phyloP scores from a whole-genome alignment of 1,139 yeast species.

The Geotrichum europaeum region DNA sequence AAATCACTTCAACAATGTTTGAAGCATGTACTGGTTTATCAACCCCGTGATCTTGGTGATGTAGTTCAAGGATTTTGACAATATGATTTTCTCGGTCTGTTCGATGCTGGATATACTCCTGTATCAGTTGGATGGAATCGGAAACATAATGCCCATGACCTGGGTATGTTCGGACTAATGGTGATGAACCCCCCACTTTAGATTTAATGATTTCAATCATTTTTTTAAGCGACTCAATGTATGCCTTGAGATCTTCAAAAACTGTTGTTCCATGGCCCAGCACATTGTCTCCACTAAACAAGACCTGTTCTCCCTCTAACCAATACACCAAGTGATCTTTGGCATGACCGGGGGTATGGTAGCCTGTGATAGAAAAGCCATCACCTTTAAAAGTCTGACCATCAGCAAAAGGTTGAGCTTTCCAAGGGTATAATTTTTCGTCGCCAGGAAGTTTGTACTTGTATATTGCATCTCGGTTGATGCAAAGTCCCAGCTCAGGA shows the following conservation, averaged over 20 bases:
- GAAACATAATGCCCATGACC: constrained; percentile 37
- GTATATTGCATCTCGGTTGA: constrained; percentile 9
- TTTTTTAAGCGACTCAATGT: constrained; percentile 30
- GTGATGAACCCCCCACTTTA: constrained; percentile 11
- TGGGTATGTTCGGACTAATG: constrained; percentile 30
- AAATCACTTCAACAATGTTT: constrained; percentile 30
- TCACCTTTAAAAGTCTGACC: constrained; percentile 28
- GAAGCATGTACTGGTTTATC: constrained; percentile 18
- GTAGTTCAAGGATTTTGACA: constrained; percentile 19
- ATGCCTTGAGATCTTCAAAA: constrained; percentile 32
- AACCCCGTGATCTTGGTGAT: constrained; percentile 11
- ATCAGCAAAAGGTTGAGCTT: constrained; percentile 25
- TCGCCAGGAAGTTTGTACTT: constrained; percentile 13
- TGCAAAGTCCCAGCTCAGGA: constrained; percentile 9
- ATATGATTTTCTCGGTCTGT: constrained; percentile 34
- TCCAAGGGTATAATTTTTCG: constrained; percentile 14
- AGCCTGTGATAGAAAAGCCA: constrained; percentile 32
- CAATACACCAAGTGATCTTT: constrained; percentile 36
- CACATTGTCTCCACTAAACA: constrained; percentile 39
- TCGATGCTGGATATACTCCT: constrained; percentile 35
- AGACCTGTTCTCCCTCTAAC: constrained; percentile 33
- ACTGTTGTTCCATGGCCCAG: constrained; percentile 38
- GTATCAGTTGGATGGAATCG: constrained; percentile 31
- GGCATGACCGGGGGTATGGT: constrained; percentile 39
- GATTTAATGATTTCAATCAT: constrained; percentile 24